Conservation (phyloP, 2,329 filamentous ascomycete genomes). For the Rhytidhysteron rufulum region DNA sequence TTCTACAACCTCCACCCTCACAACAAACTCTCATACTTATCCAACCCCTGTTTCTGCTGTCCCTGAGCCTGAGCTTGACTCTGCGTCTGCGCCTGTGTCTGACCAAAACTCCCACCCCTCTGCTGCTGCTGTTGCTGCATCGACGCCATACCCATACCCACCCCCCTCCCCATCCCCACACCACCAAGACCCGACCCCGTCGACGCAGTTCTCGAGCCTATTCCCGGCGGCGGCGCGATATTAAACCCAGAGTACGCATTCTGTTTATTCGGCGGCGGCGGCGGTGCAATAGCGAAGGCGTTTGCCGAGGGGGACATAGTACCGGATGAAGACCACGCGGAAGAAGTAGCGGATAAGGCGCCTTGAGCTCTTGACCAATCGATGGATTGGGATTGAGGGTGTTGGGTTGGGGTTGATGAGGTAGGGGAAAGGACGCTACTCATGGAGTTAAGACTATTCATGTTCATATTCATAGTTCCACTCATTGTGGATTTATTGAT, state of each 20-base stretch:
- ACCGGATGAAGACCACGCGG: slow-evolving; percentile 20
- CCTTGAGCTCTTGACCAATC: slow-evolving; percentile 21
- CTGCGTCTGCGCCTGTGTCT: slow-evolving; percentile 23
- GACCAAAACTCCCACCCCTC: slow-evolving; percentile 19
- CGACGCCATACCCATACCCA: slow-evolving; percentile 26
- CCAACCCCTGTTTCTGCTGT: slow-evolving; percentile 52
- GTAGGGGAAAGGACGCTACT: slow-evolving; percentile 13
- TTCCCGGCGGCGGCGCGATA: slow-evolving; percentile 34
- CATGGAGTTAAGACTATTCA: slow-evolving; percentile 22
- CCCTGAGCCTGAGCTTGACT: slow-evolving; percentile 2
- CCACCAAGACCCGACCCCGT: slow-evolving; percentile 1
- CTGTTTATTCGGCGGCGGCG: slow-evolving; percentile 19
- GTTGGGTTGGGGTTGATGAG: slow-evolving; percentile 19
- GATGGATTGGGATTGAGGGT: slow-evolving; percentile 9
- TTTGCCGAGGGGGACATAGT: slow-evolving; percentile 20
- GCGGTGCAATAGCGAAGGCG: slow-evolving; percentile 52
- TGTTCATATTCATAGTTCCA: too few relatives aligned
- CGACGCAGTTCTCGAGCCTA: slow-evolving; percentile 12
- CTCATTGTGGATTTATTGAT: slow-evolving; percentile 27
- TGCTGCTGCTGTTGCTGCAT: slow-evolving; percentile 8
- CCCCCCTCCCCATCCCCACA: slow-evolving; percentile 18
- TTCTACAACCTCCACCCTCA: slow-evolving; percentile 24
- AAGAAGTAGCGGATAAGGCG: slow-evolving; percentile 19
- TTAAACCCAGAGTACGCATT: slow-evolving; percentile 33
- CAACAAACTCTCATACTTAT: slow-evolving; percentile 66